Conservation (phyloP, 1,284 basidiomycete species). For the Peniophora sp. region DNA sequence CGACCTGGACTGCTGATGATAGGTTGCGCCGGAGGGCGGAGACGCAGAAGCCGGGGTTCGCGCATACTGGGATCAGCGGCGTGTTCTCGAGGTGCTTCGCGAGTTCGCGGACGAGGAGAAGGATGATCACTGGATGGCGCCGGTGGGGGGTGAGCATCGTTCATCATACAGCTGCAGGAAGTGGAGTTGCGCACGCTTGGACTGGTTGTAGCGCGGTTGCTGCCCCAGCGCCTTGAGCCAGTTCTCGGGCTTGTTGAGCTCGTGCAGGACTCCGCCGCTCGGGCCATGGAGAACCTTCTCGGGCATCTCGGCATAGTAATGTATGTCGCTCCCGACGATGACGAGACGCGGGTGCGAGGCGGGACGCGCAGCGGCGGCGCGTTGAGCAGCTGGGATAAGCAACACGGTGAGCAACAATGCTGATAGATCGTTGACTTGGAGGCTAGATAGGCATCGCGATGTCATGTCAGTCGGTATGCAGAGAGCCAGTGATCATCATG, state of each 20-base stretch:
- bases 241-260: background rate
- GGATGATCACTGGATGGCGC: background rate
- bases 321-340: background rate
- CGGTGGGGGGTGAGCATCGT: background rate
- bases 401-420: background rate
- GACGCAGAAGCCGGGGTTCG: constrained; percentile 41
- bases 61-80: constrained; percentile 23
- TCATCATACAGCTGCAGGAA: background rate
- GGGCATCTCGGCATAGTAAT: background rate
- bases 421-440: constrained; percentile 1
- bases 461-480: background rate
- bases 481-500: background rate
- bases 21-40: constrained; percentile 29
- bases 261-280: background rate
- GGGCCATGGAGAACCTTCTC: background rate
- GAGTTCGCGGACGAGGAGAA: background rate
- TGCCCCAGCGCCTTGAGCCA: background rate
- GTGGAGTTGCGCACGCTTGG: background rate
- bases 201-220: background rate
- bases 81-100: background rate
- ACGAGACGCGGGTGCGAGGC: background rate
- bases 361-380: background rate
- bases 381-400: background rate
- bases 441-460: no score
- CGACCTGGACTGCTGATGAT: background rate